These are phyloP conservation scores for Spencermartinsiella europaea DNA, from an alignment of 805 yeast species.

Conservation along the genomic window DNA sequence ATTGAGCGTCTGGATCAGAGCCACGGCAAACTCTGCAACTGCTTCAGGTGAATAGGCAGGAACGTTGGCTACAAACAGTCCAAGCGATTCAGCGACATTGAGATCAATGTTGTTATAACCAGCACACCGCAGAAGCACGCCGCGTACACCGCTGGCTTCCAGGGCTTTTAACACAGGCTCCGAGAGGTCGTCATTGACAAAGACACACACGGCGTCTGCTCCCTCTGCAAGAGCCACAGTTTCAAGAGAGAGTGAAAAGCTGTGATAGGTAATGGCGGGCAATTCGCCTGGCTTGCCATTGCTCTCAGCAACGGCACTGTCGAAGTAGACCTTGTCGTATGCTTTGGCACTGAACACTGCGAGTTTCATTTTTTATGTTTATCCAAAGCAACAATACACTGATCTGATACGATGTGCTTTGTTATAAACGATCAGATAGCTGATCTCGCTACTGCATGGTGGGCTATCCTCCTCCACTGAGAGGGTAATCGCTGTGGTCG, in stretches of 20 bases:
- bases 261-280: constrained; percentile 4
- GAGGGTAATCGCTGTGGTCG: no score
- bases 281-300: not conserved
- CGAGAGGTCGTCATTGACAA: constrained; percentile 4
- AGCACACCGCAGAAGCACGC: constrained; percentile 6
- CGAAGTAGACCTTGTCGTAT: constrained; percentile 6
- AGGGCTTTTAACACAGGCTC: not conserved
- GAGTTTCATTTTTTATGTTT: constrained; percentile 1
- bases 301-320: not conserved
- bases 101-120: constrained; percentile 7
- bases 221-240: constrained; percentile 4
- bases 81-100: constrained; percentile 1
- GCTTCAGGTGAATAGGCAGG: constrained; percentile 23
- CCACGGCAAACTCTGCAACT: constrained; percentile 28
- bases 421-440: no score
- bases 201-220: constrained; percentile 5
- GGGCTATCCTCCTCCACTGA: no score
- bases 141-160: constrained; percentile 2
- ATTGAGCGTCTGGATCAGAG: constrained; percentile 25
- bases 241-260: constrained; percentile 3
- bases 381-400: no score
- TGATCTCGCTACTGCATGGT: no score
- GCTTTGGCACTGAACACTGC: constrained; percentile 8
- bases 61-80: constrained; percentile 8
- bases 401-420: no score